A percentile compares a stretch with the other conserved stretches of the same genome.
Conservation (phyloP, 768 basidiomycete species). For the Suillus plorans region DNA sequence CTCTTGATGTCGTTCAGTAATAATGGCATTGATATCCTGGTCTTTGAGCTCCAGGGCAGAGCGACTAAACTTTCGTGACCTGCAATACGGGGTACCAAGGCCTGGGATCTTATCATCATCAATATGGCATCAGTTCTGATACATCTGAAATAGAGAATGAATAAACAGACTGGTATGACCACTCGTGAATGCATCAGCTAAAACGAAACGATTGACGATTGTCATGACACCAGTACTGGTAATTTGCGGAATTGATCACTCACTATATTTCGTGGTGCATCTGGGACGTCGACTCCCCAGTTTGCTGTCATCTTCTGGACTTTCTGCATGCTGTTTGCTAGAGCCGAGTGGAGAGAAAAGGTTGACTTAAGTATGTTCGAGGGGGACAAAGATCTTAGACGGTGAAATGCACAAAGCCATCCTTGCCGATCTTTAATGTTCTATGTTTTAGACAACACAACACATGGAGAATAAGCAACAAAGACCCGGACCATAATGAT, state of each 20-base stretch:
- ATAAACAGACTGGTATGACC: neutral
- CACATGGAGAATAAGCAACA: neutral
- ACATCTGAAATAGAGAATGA: neutral
- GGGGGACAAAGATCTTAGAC: neutral
- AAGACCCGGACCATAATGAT: neutral
- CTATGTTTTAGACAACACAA: neutral
- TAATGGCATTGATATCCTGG: neutral
- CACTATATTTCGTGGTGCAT: neutral
- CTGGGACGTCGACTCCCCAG: neutral
- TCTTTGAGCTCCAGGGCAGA: neutral
- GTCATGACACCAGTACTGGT: neutral
- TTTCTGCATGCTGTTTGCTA: neutral
- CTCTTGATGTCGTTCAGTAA: neutral
- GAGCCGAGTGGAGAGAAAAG: neutral
- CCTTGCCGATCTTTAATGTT: neutral
- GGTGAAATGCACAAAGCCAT: neutral
- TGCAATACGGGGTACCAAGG: neutral
- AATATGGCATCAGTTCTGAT: neutral
- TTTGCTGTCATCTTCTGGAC: neutral
- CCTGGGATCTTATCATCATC: neutral
- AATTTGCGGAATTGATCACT: neutral
- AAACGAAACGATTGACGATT: neutral
- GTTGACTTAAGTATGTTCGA: neutral
- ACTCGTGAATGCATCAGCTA: neutral
- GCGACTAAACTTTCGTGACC: neutral